phyloP scores from a whole-genome alignment of 2,329 filamentous ascomycete species.

The Dothidotthia symphoricarpi region DNA sequence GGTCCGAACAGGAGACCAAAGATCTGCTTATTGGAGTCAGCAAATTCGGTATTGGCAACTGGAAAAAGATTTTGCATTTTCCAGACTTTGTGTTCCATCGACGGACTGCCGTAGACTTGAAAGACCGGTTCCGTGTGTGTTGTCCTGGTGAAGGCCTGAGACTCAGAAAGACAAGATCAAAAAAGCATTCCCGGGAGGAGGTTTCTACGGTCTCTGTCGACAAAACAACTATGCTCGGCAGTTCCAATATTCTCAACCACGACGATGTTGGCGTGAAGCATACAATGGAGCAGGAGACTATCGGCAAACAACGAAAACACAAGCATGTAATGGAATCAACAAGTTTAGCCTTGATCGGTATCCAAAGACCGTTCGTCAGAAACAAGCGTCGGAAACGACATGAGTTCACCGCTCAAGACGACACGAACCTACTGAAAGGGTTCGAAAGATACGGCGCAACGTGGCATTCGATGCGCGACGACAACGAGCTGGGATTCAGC shows the following conservation, averaged over 20 bases:
- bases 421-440: conserved; percentile 58
- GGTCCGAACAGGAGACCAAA: conserved; percentile 62
- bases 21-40: conserved; percentile 59
- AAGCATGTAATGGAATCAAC: conserved; percentile 15
- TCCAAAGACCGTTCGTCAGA: conserved; percentile 52
- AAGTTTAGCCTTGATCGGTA: conserved; percentile 47
- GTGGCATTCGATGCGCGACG: conserved; percentile 60
- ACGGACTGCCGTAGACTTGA: conserved; percentile 61
- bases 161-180: not conserved
- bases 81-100: conserved; percentile 57
- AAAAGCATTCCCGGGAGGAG: not conserved
- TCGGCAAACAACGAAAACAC: no score
- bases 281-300: no score
- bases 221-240: no score
- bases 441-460: conserved; percentile 59
- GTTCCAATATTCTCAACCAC: no score
- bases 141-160: conserved; percentile 45
- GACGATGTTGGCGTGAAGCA: no score
- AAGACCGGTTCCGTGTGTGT: conserved; percentile 60
- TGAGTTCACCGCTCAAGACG: conserved; percentile 57
- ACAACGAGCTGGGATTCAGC: conserved; percentile 52
- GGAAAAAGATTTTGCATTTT: conserved; percentile 61
- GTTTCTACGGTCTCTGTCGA: no score
- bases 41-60: conserved; percentile 62
- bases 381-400: conserved; percentile 54